These are phyloP conservation scores for Petunia secreta DNA, from an alignment of 257 asterid species.

Conservation along the genomic window DNA sequence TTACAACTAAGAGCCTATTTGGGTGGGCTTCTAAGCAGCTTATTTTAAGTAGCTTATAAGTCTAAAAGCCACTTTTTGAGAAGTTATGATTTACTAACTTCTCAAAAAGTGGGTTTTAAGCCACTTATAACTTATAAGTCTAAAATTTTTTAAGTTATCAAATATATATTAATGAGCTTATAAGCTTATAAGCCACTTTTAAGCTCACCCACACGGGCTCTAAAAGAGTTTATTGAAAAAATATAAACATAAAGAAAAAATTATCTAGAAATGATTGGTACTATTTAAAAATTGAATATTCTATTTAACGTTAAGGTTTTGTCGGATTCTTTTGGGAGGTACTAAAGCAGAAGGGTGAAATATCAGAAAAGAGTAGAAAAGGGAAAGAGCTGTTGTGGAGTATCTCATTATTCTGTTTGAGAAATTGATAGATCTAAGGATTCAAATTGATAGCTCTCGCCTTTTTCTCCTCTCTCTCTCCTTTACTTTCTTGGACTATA, in stretches of 20 bases:
- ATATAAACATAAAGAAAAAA: background rate
- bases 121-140: too few relatives aligned
- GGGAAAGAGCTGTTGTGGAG: background rate
- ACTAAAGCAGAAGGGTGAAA: background rate
- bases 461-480: background rate
- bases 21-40: too few relatives aligned
- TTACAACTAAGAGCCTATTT: too few relatives aligned
- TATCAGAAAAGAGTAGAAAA: background rate
- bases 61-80: too few relatives aligned
- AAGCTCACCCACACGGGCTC: too few relatives aligned
- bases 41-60: too few relatives aligned
- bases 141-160: too few relatives aligned
- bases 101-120: too few relatives aligned
- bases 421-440: slow-evolving; percentile 13
- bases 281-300: background rate
- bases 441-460: background rate
- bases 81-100: too few relatives aligned
- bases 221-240: background rate
- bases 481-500: background rate
- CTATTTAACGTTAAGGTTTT: background rate
- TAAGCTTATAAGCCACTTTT: too few relatives aligned
- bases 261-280: background rate
- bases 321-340: slow-evolving; percentile 1
- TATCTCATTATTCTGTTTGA: slow-evolving; percentile 12
- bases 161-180: too few relatives aligned